phyloP scores from a whole-genome alignment of 2,329 filamentous ascomycete species.

The Leptographium lundbergii region DNA sequence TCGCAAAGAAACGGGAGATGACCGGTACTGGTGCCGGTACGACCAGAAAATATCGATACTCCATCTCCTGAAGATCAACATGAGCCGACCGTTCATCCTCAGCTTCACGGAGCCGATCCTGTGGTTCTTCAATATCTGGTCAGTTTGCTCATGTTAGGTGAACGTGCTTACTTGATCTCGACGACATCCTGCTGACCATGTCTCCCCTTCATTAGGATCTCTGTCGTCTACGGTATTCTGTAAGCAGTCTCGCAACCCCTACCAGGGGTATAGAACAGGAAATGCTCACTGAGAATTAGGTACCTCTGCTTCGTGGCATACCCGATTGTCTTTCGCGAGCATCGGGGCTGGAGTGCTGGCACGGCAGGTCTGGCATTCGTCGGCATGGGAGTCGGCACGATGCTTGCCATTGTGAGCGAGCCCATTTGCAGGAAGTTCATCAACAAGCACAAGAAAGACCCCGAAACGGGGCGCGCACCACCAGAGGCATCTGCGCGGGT shows the following conservation, averaged over 20 bases:
- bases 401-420: slow-evolving; percentile 49
- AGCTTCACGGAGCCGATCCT: slow-evolving; percentile 71
- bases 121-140: slow-evolving; percentile 58
- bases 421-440: slow-evolving; percentile 67
- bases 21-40: slow-evolving; percentile 67
- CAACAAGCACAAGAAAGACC: slow-evolving; percentile 61
- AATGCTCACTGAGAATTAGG: slow-evolving; percentile 25
- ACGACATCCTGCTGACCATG: neutral
- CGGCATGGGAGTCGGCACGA: slow-evolving; percentile 53
- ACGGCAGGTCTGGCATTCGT: slow-evolving; percentile 66
- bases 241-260: slow-evolving; percentile 7
- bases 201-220: slow-evolving; percentile 44
- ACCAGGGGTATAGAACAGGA: neutral
- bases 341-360: slow-evolving; percentile 65
- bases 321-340: slow-evolving; percentile 65
- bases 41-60: slow-evolving; percentile 56
- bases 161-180: neutral
- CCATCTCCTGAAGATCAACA: slow-evolving; percentile 58
- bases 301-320: slow-evolving; percentile 87
- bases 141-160: slow-evolving; percentile 11
- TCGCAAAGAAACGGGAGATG: slow-evolving; percentile 57
- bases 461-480: slow-evolving; percentile 56
- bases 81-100: slow-evolving; percentile 67
- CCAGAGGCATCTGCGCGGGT: slow-evolving; percentile 75
- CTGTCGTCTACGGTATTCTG: slow-evolving; percentile 72